Evolutionary conservation across 441 rosid species (phyloP).

Genomic region (Populus trichocarpa): DNA sequence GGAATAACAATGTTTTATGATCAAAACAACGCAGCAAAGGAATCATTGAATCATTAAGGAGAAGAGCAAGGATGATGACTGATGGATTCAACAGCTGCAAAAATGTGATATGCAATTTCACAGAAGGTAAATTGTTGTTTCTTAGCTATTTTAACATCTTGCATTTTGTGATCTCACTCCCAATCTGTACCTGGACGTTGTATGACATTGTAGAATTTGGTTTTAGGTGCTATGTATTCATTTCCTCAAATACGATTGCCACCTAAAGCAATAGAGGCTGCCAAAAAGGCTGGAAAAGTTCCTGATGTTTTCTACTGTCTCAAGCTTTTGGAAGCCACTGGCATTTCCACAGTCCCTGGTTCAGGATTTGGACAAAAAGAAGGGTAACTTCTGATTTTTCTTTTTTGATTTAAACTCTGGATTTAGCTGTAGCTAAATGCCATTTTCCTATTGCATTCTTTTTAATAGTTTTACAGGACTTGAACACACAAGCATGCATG

Average conservation of each 20-base stretch:
- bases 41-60: conserved; percentile 81
- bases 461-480: not conserved
- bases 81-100: conserved; percentile 98
- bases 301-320: conserved; percentile 98
- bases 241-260: conserved; percentile 93
- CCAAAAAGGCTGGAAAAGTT: conserved; percentile 76
- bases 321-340: conserved; percentile 91
- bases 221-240: conserved; percentile 95
- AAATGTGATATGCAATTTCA: conserved; percentile 93
- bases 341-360: conserved; percentile 99
- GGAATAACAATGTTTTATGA: conserved; percentile 11
- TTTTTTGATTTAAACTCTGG: conserved; percentile 1
- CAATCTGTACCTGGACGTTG: not conserved
- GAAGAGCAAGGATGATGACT: conserved; percentile 92
- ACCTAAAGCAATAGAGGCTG: conserved; percentile 86
- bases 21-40: conserved; percentile 58
- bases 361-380: conserved; percentile 99
- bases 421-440: not conserved
- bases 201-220: not conserved
- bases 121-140: conserved; percentile 59
- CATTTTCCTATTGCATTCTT: not conserved
- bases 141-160: not conserved
- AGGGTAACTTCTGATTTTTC: conserved; percentile 47
- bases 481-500: not conserved
- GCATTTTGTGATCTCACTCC: not conserved